phyloP scores from a whole-genome alignment of 352 stramenopile species.

The Globisporangium nagaii region DNA sequence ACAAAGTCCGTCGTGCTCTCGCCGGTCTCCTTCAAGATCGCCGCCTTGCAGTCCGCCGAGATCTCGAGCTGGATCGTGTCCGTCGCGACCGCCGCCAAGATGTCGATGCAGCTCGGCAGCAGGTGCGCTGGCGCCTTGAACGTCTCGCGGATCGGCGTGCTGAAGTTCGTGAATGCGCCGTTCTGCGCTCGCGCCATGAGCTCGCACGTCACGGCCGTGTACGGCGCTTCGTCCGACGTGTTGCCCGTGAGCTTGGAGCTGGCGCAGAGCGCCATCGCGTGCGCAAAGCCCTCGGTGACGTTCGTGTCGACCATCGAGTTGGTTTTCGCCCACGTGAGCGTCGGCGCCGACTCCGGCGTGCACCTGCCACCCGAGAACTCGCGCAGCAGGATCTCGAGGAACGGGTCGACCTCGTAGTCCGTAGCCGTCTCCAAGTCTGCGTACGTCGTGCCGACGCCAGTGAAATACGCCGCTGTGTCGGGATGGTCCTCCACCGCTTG shows the following conservation, averaged over 20 bases:
- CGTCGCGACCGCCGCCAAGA: slow-evolving; percentile 38
- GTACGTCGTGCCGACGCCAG: slow-evolving; percentile 16
- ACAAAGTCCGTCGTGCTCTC: slow-evolving; percentile 55
- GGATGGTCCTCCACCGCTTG: slow-evolving; percentile 15
- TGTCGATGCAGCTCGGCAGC: slow-evolving; percentile 48
- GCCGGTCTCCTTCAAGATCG: slow-evolving; percentile 47
- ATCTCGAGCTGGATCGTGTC: slow-evolving; percentile 32
- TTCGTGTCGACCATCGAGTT: slow-evolving; percentile 39
- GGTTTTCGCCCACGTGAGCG: slow-evolving; percentile 32
- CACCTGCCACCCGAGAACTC: slow-evolving; percentile 45
- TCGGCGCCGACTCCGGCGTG: slow-evolving; percentile 16
- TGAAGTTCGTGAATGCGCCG: slow-evolving; percentile 74
- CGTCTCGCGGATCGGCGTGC: slow-evolving; percentile 44
- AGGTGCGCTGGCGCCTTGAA: slow-evolving; percentile 37
- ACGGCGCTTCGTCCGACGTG: slow-evolving; percentile 27
- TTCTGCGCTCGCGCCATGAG: slow-evolving; percentile 63
- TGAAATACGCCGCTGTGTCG: slow-evolving; percentile 18
- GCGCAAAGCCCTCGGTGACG: slow-evolving; percentile 39
- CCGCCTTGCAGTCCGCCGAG: slow-evolving; percentile 32
- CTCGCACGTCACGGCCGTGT: slow-evolving; percentile 59
- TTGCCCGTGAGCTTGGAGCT: slow-evolving; percentile 36
- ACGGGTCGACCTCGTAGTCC: slow-evolving; percentile 54
- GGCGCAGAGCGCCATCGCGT: slow-evolving; percentile 44
- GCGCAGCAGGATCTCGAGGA: slow-evolving; percentile 49
- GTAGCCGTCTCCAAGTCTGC: slow-evolving; percentile 30